phyloP scores from a whole-genome alignment of 345 rosid species.

The Dimocarpus longan region DNA sequence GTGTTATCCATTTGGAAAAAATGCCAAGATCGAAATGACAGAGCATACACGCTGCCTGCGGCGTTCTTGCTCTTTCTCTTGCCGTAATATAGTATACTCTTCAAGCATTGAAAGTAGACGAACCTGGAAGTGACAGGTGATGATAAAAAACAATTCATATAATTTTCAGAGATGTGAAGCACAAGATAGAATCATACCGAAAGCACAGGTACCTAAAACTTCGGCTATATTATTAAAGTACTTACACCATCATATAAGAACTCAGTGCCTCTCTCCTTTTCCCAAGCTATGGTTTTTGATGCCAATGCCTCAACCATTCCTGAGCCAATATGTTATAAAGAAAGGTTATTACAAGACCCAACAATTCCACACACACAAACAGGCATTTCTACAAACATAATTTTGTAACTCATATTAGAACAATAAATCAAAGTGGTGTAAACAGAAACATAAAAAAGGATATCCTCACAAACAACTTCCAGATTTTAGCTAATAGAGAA shows the following conservation, averaged over 20 bases:
- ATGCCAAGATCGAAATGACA: background rate
- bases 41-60: slow-evolving; percentile 74
- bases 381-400: background rate
- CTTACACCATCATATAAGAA: slow-evolving; percentile 96
- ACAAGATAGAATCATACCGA: background rate
- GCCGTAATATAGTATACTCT: slow-evolving; percentile 67
- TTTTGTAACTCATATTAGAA: background rate
- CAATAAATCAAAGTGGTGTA: background rate
- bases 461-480: background rate
- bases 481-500: background rate
- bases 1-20: background rate
- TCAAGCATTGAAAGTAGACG: slow-evolving; percentile 91
- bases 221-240: slow-evolving; percentile 7
- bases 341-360: slow-evolving; percentile 13
- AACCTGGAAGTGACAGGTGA: slow-evolving; percentile 44
- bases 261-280: slow-evolving; percentile 72
- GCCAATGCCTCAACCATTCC: slow-evolving; percentile 90
- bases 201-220: background rate
- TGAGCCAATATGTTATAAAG: slow-evolving; percentile 24
- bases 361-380: background rate
- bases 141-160: slow-evolving; percentile 15
- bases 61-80: slow-evolving; percentile 96
- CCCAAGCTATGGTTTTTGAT: slow-evolving; percentile 88
- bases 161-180: background rate
- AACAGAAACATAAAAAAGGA: background rate